Conservation (phyloP, 139 green algal genomes). For the Auxenochlorella protothecoides region DNA sequence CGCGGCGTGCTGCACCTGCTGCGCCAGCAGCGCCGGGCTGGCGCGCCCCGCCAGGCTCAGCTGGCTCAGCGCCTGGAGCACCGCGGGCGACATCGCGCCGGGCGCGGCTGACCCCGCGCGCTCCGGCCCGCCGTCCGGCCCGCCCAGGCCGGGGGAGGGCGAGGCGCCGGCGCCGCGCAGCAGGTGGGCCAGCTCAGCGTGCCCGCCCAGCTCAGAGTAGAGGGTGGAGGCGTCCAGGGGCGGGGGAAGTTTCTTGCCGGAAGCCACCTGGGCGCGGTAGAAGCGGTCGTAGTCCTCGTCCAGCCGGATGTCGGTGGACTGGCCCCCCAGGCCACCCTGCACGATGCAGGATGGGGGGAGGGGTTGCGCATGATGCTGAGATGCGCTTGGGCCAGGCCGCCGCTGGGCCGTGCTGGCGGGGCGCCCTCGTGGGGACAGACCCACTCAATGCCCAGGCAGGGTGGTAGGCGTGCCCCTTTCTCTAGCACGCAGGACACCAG, state of each 20-base stretch:
- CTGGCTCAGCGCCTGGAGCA: conserved; percentile 42
- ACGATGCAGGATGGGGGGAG: background rate
- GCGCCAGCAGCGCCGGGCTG: background rate
- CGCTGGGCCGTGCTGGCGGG: too few species aligned
- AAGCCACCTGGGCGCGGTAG: conserved; percentile 42
- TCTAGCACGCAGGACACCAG: background rate
- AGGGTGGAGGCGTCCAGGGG: conserved; percentile 62
- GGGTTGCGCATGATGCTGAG: background rate
- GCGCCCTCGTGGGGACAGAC: too few species aligned
- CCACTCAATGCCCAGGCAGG: background rate
- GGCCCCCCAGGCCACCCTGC: conserved; percentile 6
- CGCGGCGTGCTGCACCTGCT: conserved; percentile 4
- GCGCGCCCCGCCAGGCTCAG: conserved; percentile 12
- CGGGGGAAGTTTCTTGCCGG: conserved; percentile 65
- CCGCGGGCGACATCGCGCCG: conserved; percentile 11
- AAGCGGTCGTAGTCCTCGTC: conserved; percentile 81
- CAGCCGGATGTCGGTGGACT: conserved; percentile 54
- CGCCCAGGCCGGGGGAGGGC: background rate
- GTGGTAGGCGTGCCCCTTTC: background rate
- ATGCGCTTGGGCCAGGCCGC: too few species aligned
- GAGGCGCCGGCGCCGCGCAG: conserved; percentile 12
- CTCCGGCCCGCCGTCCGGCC: conserved; percentile 55
- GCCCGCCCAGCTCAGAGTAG: conserved; percentile 51
- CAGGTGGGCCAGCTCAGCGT: conserved; percentile 15
- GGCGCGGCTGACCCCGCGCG: conserved; percentile 17